These are phyloP conservation scores for Salix udensis DNA, from an alignment of 345 rosid species.

Conservation along the genomic window DNA sequence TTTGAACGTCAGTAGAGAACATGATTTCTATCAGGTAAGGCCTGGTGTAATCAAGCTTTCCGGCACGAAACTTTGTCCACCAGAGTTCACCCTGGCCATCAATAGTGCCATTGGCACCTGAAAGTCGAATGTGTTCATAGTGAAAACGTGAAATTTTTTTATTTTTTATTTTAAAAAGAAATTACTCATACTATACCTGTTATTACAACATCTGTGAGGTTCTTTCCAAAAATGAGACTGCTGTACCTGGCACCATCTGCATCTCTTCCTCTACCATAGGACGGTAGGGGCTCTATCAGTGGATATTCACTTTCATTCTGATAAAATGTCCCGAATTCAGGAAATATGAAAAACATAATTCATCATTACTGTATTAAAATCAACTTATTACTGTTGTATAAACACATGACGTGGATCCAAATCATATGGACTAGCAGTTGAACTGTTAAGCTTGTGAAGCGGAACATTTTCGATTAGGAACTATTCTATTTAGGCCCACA, in stretches of 20 bases:
- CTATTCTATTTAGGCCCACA: neutral
- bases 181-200: slow-evolving; percentile 25
- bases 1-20: slow-evolving; percentile 33
- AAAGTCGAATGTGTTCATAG: neutral
- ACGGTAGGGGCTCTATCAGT: slow-evolving; percentile 40
- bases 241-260: slow-evolving; percentile 39
- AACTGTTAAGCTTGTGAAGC: slow-evolving; percentile 5
- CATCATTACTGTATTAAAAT: neutral
- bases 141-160: neutral
- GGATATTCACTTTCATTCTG: slow-evolving; percentile 38
- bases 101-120: slow-evolving; percentile 44
- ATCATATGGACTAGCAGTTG: neutral
- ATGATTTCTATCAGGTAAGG: slow-evolving; percentile 47
- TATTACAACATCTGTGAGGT: slow-evolving; percentile 41
- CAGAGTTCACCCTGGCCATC: slow-evolving; percentile 46
- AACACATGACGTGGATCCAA: no score
- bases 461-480: neutral
- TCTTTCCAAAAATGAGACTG: slow-evolving; percentile 46
- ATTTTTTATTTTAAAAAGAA: neutral
- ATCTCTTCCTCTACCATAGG: slow-evolving; percentile 49
- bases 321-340: slow-evolving; percentile 4
- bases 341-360: neutral
- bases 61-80: slow-evolving; percentile 38
- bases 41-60: slow-evolving; percentile 32
- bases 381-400: neutral